phyloP scores from a whole-genome alignment of 306 rosid species.

The Malus fusca region DNA sequence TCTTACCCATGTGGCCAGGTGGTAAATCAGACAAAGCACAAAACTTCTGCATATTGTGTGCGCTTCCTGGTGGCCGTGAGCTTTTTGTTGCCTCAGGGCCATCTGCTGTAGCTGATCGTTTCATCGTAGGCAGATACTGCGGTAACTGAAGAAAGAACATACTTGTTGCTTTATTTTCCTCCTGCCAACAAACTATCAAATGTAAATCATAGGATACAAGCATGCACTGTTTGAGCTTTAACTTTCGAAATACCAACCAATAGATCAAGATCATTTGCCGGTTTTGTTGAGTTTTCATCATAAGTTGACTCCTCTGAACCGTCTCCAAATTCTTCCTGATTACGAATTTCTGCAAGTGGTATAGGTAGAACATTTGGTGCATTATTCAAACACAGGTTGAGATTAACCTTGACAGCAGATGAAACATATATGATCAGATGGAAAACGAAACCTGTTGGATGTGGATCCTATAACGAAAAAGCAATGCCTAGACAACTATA shows the following conservation, averaged over 20 bases:
- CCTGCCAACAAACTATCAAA: constrained; percentile 40
- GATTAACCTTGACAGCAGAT: background rate
- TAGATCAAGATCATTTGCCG: constrained; percentile 62
- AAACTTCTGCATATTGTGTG: constrained; percentile 16
- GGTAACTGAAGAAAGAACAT: constrained; percentile 62
- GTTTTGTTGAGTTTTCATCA: constrained; percentile 40
- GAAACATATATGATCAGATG: background rate
- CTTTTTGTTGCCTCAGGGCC: constrained; percentile 22
- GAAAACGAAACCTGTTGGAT: background rate
- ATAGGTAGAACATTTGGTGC: background rate
- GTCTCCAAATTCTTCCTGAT: constrained; percentile 67
- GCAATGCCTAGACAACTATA: background rate
- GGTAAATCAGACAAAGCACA: constrained; percentile 46
- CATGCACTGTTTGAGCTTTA: background rate
- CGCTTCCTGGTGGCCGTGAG: constrained; percentile 15
- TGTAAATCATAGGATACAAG: constrained; percentile 14
- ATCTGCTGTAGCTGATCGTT: constrained; percentile 20
- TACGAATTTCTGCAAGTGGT: constrained; percentile 44
- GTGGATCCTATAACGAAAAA: background rate
- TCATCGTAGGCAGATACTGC: constrained; percentile 35
- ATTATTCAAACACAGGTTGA: background rate
- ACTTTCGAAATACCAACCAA: constrained; percentile 35
- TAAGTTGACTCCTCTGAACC: constrained; percentile 36
- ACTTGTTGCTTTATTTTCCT: constrained; percentile 57
- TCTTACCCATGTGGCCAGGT: constrained; percentile 73